These are phyloP conservation scores for Striga asiatica DNA, from an alignment of 257 asterid genomes.

Conservation along the genomic window DNA sequence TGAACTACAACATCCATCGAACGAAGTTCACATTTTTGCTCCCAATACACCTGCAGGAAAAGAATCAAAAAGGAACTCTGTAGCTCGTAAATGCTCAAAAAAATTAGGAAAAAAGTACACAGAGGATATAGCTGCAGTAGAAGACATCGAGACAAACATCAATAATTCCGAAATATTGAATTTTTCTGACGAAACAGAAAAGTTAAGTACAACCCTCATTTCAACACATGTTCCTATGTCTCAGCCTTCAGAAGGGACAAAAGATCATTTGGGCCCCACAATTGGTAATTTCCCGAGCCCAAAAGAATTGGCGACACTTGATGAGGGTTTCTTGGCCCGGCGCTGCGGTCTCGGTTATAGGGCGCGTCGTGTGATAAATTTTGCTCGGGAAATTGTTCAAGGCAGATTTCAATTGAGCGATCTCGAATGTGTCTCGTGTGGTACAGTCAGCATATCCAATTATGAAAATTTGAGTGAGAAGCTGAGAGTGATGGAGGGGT, in stretches of 20 bases:
- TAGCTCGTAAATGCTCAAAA: neutral
- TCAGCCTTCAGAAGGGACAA: slow-evolving; percentile 13
- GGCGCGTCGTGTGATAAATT: slow-evolving; percentile 61
- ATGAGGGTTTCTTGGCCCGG: slow-evolving; percentile 36
- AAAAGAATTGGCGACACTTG: slow-evolving; percentile 46
- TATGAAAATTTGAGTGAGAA: slow-evolving; percentile 47
- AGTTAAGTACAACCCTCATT: neutral
- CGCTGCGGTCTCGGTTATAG: slow-evolving; percentile 76
- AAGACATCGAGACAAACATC: slow-evolving; percentile 13
- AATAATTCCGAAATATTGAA: slow-evolving; percentile 3
- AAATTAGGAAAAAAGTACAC: slow-evolving; percentile 17
- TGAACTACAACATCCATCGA: slow-evolving; percentile 20
- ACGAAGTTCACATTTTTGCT: neutral
- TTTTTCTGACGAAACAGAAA: slow-evolving; percentile 12
- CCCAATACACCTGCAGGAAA: neutral
- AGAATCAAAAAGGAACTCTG: neutral
- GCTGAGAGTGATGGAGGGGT: slow-evolving; percentile 57
- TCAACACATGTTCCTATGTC: slow-evolving; percentile 8
- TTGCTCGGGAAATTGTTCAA: slow-evolving; percentile 49
- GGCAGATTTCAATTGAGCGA: slow-evolving; percentile 46
- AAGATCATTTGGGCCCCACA: neutral
- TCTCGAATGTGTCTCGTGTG: slow-evolving; percentile 36
- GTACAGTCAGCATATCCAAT: slow-evolving; percentile 22
- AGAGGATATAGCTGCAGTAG: slow-evolving; percentile 9
- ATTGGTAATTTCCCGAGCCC: slow-evolving; percentile 73